Evolutionary conservation across 495 filamentous ascomycete species (phyloP), one percentile per base, ranked within the genome.

Genomic region (Terfezia claveryi): DNA sequence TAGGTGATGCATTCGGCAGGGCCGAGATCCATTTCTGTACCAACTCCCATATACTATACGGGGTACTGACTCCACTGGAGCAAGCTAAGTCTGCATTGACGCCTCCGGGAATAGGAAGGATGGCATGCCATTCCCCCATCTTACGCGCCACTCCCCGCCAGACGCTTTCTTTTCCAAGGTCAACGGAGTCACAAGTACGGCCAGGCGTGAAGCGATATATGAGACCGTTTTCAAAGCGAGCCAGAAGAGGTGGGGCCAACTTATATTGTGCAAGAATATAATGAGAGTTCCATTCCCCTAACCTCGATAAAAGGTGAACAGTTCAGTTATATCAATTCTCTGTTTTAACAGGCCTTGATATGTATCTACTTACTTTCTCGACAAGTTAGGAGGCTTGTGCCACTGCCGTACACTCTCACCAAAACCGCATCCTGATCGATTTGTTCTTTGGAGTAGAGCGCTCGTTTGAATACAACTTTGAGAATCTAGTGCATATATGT

Each of bases 201-300:
- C 88, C 88, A 38, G 72, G 77, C 36, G 92, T 82, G 68, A 83
- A 94, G 56, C 81, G 77, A 69, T 95, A 95, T 56, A 94, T 73
- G 64, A 95, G 80, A 57, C 88, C 88, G 67, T 95, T 95, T 55
- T 87, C 75, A 72, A 95, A 95, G 56, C 85, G 82, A n/a, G 86
- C 88, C 46, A 94, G 73, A 5, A 95, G 71, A 50, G 80, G 74
- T 52, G 88, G 87, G 10, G 88, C 88, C 50, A 94, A 77, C 63
- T 78, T 76, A 61, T 81, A 70, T 61, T 74, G 77, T 67, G 84
- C 82, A 44, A 94, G 77, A 36, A 91, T 62, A 62, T 76, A 74
- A 59, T 78, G 75, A 62, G 76, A 77, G 58, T 76, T 69, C 10
- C 67, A 77, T 75, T 76, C 80, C 76, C 50, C 50, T 52, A 23